Conservation (phyloP, 306 rosid genomes). For the Rubus idaeus region DNA sequence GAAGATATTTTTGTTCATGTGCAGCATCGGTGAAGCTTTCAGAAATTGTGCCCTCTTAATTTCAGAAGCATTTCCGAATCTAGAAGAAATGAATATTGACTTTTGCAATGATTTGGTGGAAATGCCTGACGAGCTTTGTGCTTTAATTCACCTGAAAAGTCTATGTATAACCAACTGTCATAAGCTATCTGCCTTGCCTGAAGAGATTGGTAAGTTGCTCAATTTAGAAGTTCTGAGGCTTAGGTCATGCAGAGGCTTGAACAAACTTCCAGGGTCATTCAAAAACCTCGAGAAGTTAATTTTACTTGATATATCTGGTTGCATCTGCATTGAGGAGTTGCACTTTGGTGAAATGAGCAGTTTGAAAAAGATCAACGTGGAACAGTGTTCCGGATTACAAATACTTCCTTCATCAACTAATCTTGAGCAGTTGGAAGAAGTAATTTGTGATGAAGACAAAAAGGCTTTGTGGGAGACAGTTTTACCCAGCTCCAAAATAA, state of each 20-base stretch:
- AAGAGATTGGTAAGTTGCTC: slow-evolving; percentile 31
- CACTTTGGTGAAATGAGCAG: no score
- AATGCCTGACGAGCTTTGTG: slow-evolving; percentile 40
- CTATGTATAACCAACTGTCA: slow-evolving; percentile 63
- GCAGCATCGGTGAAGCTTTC: slow-evolving; percentile 39
- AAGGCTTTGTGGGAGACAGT: no score
- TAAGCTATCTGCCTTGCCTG: slow-evolving; percentile 41
- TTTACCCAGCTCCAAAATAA: no score
- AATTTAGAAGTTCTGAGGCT: slow-evolving; percentile 49
- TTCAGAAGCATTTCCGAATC: slow-evolving; percentile 39
- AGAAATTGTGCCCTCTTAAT: slow-evolving; percentile 13
- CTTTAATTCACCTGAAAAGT: slow-evolving; percentile 33
- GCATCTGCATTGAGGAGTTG: slow-evolving; percentile 11
- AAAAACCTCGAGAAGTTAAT: slow-evolving; percentile 25
- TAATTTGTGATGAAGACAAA: no score
- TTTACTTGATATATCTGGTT: slow-evolving; percentile 50
- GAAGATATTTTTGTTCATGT: no score
- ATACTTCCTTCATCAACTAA: no score
- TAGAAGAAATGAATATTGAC: slow-evolving; percentile 48
- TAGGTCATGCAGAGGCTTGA: slow-evolving; percentile 44
- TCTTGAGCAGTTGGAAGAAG: no score
- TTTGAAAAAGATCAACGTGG: no score
- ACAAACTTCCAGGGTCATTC: slow-evolving; percentile 39
- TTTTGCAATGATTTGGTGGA: slow-evolving; percentile 42
- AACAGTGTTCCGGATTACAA: no score